Evolutionary conservation across 441 rosid genomes (phyloP).

Genomic region (Populus hybrid): DNA sequence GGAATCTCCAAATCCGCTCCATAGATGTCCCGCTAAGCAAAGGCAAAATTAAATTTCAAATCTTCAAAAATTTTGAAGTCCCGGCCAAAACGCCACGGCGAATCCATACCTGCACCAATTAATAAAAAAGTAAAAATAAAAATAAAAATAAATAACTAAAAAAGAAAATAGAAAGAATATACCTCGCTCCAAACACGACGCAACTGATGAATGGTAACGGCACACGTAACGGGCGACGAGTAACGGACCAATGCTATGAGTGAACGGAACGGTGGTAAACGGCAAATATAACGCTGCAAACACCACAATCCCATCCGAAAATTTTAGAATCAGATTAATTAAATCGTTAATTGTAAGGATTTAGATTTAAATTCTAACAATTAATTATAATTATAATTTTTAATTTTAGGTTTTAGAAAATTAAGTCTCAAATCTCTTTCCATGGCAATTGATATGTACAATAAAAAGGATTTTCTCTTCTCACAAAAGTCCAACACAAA

Average conservation of each 20-base stretch:
- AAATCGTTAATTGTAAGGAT: background rate
- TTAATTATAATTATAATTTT: background rate
- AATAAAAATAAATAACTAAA: background rate
- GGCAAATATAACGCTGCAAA: conserved; percentile 18
- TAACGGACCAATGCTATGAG: background rate
- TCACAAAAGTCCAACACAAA: conserved; percentile 30
- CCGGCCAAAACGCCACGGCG: background rate
- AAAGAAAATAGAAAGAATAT: conserved; percentile 8
- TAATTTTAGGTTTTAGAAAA: background rate
- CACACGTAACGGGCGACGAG: conserved; percentile 14
- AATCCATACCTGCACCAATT: conserved; percentile 10
- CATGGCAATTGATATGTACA: conserved; percentile 52
- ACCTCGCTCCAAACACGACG: conserved; percentile 37
- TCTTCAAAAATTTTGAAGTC: background rate
- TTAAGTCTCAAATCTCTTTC: conserved; percentile 37
- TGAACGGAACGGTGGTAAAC: conserved; percentile 8
- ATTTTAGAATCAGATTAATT: background rate
- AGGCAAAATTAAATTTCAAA: background rate
- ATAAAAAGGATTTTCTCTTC: conserved; percentile 21
- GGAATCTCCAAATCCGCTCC: background rate
- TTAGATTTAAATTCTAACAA: background rate
- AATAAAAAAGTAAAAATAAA: background rate
- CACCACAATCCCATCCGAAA: background rate
- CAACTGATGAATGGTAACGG: conserved; percentile 21
- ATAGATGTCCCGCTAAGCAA: background rate